These are phyloP conservation scores for Pichiaceae sp. DNA, from an alignment of 1,139 yeast species.

Conservation along the genomic window DNA sequence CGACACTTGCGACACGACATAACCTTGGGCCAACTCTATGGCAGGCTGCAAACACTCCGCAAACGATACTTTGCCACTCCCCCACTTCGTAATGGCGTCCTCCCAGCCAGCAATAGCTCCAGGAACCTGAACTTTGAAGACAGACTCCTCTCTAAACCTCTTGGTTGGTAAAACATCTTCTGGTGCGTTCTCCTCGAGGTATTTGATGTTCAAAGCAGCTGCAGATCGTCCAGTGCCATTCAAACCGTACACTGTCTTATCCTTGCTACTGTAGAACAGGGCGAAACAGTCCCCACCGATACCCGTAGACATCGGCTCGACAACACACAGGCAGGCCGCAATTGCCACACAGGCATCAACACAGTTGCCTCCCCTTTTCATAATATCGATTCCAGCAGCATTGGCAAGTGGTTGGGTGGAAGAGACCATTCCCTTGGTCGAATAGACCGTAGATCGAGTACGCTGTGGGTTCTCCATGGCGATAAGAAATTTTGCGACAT, in stretches of 20 bases:
- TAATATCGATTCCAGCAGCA: constrained; percentile 61
- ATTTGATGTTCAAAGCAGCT: constrained; percentile 38
- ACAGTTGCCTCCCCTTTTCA: constrained; percentile 70
- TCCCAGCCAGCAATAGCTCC: constrained; percentile 77
- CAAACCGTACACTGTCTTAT: constrained; percentile 50
- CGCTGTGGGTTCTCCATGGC: neutral
- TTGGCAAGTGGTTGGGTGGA: constrained; percentile 74
- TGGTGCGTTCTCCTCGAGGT: constrained; percentile 30
- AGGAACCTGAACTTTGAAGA: constrained; percentile 61
- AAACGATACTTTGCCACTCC: constrained; percentile 57
- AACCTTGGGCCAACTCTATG: constrained; percentile 65
- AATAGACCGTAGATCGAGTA: constrained; percentile 62
- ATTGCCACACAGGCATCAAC: constrained; percentile 78
- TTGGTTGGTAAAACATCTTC: constrained; percentile 16
- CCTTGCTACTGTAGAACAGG: constrained; percentile 44
- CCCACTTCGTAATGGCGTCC: constrained; percentile 64
- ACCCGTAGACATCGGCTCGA: constrained; percentile 76
- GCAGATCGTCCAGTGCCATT: constrained; percentile 79
- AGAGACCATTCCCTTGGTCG: constrained; percentile 66
- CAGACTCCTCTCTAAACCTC: constrained; percentile 39
- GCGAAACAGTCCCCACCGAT: constrained; percentile 81
- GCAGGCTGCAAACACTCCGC: constrained; percentile 62
- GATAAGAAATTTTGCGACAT: no score
- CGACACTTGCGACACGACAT: constrained; percentile 53
- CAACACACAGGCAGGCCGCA: constrained; percentile 63